These are phyloP conservation scores for Adiantum capillusveneris DNA, from an alignment of 75 land plant species.

Conservation along the genomic window DNA sequence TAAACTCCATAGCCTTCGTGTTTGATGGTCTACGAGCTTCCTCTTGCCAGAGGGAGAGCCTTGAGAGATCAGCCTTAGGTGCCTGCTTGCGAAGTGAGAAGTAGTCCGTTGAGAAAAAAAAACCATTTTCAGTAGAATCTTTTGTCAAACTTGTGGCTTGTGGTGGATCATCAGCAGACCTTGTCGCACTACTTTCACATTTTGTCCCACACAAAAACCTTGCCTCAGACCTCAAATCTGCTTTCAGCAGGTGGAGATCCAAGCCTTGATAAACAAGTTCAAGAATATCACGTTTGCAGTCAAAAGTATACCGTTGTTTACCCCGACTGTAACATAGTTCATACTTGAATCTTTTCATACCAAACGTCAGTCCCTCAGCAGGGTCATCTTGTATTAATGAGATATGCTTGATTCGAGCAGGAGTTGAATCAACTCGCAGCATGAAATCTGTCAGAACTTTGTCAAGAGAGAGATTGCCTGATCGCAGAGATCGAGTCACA, in stretches of 20 bases:
- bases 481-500: conserved; percentile 61
- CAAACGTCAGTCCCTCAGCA: conserved; percentile 83
- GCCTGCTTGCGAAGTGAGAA: conserved; percentile 93
- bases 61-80: conserved; percentile 89
- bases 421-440: conserved; percentile 80
- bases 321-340: conserved; percentile 88
- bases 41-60: conserved; percentile 85
- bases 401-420: conserved; percentile 62
- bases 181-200: background rate
- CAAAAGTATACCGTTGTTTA: conserved; percentile 66
- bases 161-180: background rate
- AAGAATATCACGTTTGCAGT: conserved; percentile 74
- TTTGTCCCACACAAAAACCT: background rate
- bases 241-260: conserved; percentile 77
- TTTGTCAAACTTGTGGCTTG: conserved; percentile 8
- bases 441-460: conserved; percentile 95
- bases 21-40: conserved; percentile 53
- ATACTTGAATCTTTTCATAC: conserved; percentile 75
- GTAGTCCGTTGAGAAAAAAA: conserved; percentile 87
- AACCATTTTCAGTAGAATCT: conserved; percentile 68
- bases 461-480: conserved; percentile 91
- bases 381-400: conserved; percentile 88
- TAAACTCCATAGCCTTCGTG: conserved; percentile 72
- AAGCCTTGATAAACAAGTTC: conserved; percentile 95
- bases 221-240: conserved; percentile 35